Base-by-base conservation (phyloP, 1,284 basidiomycete species). In the Lentinus polychrous region DNA sequence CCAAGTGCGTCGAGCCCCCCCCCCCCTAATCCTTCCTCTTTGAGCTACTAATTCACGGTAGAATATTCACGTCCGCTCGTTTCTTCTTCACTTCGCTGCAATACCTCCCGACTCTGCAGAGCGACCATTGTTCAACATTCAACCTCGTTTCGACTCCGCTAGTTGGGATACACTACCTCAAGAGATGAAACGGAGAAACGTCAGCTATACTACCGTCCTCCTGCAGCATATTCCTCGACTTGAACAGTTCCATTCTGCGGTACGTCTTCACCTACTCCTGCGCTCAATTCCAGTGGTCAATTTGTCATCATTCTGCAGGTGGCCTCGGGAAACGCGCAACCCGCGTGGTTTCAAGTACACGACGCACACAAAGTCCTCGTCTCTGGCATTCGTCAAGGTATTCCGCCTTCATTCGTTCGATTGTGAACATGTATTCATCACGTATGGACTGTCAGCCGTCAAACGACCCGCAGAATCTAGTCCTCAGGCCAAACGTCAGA, bases 151-250 rank as follows among this genome's bases (percentile, higher is more conserved):
- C 18, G 86, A 89, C 59, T 61, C 62, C n/a, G 63, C 80, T 8
- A 73, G 70, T 2, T 88, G 86, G 86, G 74, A 79, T n/a, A 70
- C 72, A 1, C 59, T 89, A 1, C 78, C 84, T 1, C 43, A 54
- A 3, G 86, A 87, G 59, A 58, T 88, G 17, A 76, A 72, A 47
- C 27, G 87, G 85, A 69, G 83, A 55, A 76, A 78, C 46, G 83
- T 87, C 45, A 67, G 76, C 51, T 68, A 78, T 46, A 84, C 70
- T 53, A 68, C 75, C 23, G 72, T 87, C 8, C 66, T 71, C 31
- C 59, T 79, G 1, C 61, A 62, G 33, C 68, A 65, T 1, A 66
- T 79, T 48, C 68, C 73, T 6, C 69, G 69, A 34, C 74, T 83
- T 44, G 52, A 70, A 15, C 73, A 83, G 37, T 60, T 86, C 14